These are phyloP conservation scores for Apiospora kogelbergensis DNA, from an alignment of 2,329 filamentous ascomycete genomes.

Conservation along the genomic window DNA sequence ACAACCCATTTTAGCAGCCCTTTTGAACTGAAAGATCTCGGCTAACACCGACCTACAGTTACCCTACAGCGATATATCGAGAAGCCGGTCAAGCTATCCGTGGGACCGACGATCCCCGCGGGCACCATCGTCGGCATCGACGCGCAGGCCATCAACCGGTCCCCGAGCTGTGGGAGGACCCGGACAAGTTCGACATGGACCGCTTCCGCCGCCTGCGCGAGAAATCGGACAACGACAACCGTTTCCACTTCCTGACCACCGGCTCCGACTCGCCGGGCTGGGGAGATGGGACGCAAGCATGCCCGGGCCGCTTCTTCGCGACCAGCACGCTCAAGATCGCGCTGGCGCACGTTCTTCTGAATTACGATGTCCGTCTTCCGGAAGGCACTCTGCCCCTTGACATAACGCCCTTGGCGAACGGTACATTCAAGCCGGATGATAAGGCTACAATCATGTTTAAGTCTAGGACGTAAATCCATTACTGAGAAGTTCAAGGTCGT, in stretches of 20 bases:
- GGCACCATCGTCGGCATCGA: background rate
- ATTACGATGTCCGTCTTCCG: background rate
- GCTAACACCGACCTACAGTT: background rate
- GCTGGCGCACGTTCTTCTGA: background rate
- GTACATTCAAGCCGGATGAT: background rate
- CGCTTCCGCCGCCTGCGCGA: background rate
- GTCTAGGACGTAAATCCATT: background rate
- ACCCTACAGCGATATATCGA: background rate
- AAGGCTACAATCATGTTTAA: background rate
- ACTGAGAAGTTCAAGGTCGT: too few relatives aligned
- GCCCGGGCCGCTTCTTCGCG: background rate
- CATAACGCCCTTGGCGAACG: background rate
- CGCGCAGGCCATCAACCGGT: background rate
- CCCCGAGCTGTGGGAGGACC: background rate
- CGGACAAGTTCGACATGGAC: background rate
- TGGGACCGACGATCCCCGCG: background rate
- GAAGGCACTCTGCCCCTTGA: background rate
- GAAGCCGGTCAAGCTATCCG: background rate
- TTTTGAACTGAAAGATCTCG: too few relatives aligned
- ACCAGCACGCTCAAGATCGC: background rate
- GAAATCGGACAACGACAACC: background rate
- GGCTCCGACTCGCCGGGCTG: background rate
- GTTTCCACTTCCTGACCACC: background rate
- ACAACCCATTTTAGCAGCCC: too few relatives aligned
- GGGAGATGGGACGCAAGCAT: background rate